Conservation (phyloP, 176 grass and related monocot species). For the Zoysia pacifica region DNA sequence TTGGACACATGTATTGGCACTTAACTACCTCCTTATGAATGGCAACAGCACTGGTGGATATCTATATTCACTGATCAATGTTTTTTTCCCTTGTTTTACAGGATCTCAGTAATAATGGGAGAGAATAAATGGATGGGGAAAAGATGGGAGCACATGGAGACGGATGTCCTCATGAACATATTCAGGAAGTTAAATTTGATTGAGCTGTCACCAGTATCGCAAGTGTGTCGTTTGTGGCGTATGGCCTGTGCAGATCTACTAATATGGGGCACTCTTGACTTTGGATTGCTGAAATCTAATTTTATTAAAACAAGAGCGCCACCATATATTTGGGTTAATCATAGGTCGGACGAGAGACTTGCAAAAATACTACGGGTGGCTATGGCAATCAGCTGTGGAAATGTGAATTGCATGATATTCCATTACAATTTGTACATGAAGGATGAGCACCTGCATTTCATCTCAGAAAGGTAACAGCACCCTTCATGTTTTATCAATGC, state of each 20-base stretch:
- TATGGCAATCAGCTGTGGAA: slow-evolving; percentile 74
- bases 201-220: slow-evolving; percentile 80
- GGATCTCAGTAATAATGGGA: slow-evolving; percentile 60
- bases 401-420: slow-evolving; percentile 82
- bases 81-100: slow-evolving; percentile 32
- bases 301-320: slow-evolving; percentile 88
- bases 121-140: slow-evolving; percentile 73
- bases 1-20: not conserved
- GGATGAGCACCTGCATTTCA: slow-evolving; percentile 89
- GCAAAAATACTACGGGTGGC: slow-evolving; percentile 70
- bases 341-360: slow-evolving; percentile 84
- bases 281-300: slow-evolving; percentile 78
- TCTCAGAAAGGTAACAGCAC: slow-evolving; percentile 78
- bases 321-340: slow-evolving; percentile 89
- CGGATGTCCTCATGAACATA: slow-evolving; percentile 95
- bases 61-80: slow-evolving; percentile 28
- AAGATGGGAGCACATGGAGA: slow-evolving; percentile 99
- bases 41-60: not conserved
- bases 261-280: slow-evolving; percentile 89
- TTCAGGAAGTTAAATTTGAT: slow-evolving; percentile 93
- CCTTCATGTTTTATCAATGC: not conserved
- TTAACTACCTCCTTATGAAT: not conserved
- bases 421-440: slow-evolving; percentile 99
- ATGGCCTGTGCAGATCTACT: slow-evolving; percentile 87
- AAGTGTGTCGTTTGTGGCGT: slow-evolving; percentile 80